Evolutionary conservation across 176 grass and related monocot species (phyloP), one percentile per base, ranked within the genome.

Genomic region (Eragrostis curvula): DNA sequence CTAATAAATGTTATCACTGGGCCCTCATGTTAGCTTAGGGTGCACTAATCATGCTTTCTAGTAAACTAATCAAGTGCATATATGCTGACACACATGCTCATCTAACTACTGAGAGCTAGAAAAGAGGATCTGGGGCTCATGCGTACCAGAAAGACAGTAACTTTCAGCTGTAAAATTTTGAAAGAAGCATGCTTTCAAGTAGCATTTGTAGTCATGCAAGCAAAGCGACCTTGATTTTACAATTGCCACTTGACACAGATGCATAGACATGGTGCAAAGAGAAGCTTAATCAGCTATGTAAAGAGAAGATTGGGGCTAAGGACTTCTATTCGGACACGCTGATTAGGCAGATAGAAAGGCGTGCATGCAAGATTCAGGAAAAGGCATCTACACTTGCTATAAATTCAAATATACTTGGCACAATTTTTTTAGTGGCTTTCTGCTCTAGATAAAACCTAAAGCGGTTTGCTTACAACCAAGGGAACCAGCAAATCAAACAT

Each of bases 1-100:
- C 32, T 84, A 84, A 84, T 36, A 80, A 89, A 89, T 75, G 51
- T 84, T 89, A 80, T 84, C 81, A 69, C 70, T 55, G 70, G 69
- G 61, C n/a, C 81, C 60, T 68, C 68, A 43, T 53, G 61, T 83
- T 84, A 80, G 76, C 70, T 84, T 84, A 85, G 75, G 70, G 75
- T 80, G 81, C 87, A 88, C 76, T 80, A 61, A 75, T 74, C 6
- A 43, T 73, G 73, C 87, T 84, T 84, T 88, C 18, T 20, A 74
- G 68, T 84, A 84, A 57, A 84, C 23, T 84, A 83, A 88, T 50
- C 57, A 63, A 20, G 52, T 87, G 79, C 71, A 76, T 70, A 43
- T 76, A 73, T 88, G 50, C 68, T 79, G 77, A 88, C 61, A 65
- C 61, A 29, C 36, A 65, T 79, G 46, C 41, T 58, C 67, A 66